Evolutionary conservation across 2,329 filamentous ascomycete genomes (phyloP), one percentile per base, ranked within the genome.

Genomic region (Cercospora canescens): DNA sequence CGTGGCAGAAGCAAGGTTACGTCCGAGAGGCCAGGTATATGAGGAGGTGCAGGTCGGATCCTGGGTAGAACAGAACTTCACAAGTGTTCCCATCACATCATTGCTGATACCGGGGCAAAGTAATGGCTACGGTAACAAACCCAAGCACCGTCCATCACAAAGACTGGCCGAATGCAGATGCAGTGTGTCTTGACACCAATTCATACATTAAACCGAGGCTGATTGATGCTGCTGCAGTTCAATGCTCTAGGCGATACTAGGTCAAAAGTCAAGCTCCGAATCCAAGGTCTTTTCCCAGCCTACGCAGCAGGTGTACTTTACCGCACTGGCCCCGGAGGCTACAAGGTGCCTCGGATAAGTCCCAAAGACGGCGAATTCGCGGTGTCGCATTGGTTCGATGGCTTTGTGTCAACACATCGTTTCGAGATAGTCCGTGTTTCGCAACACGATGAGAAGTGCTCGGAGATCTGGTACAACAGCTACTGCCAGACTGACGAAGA

Each of bases 361-460:
- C 78, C 85, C 2, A 82, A 82, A 3, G 87, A 88, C n/a, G 79
- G 78, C 14, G 86, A 83, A 0, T 88, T 89, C 72, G 81, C 83
- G 34, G 82, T 89, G 12, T 86, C 84, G 1, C 91, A 95, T 76
- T 95, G 92, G 92, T 95, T 95, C 71, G 92, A 95, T 75, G 90
- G 90, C 6, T 88, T 93, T 65, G 85, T 87, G 3, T 86, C 91
- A 63, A 83, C 87, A 1, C 91, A 94, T 78, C 87, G 86, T 30
- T 94, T 94, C 75, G 84, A 92, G 64, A 90, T 94, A 34, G 72
- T 87, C 3, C 75, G 84, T 0, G 72, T 78, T 3, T 7, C n/a
- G n/a, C 39, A 12, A 45, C 70, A 74, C 0, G 64, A 78, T 18
- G 74, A 73, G 16, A 61, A 72, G 65, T 30, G 74, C 9, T 37